These are phyloP conservation scores for Metarhizium brunneum DNA, from an alignment of 2,329 filamentous ascomycete genomes.

Conservation along the genomic window DNA sequence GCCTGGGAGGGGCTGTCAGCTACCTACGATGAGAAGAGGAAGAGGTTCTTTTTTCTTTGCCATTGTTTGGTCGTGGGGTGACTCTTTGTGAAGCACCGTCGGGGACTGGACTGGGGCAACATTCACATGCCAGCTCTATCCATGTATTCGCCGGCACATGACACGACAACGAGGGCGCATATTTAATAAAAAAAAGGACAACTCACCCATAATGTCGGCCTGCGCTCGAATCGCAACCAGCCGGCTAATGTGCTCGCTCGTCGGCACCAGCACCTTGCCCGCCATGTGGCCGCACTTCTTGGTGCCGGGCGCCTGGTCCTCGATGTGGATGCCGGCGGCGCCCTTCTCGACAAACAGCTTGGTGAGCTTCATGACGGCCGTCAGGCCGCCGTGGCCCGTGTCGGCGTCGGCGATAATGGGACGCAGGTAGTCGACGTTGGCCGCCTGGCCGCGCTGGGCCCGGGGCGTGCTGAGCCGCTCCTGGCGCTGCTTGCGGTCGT, in stretches of 20 bases:
- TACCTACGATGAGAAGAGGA: too few relatives aligned
- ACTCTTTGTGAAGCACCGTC: background rate
- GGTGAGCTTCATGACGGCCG: constrained; percentile 99
- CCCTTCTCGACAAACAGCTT: constrained; percentile 96
- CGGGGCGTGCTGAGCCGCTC: constrained; percentile 75
- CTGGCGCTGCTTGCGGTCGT: constrained; percentile 97
- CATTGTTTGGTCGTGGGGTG: too few relatives aligned
- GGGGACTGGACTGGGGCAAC: background rate
- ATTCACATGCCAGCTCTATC: background rate
- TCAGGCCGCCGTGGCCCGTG: constrained; percentile 92
- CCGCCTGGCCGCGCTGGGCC: constrained; percentile 59
- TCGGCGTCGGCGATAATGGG: constrained; percentile 96
- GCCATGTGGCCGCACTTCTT: constrained; percentile 99
- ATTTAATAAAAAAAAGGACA: background rate
- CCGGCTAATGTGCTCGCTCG: constrained; percentile 96
- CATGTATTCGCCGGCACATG: too few relatives aligned
- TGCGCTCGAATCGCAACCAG: constrained; percentile 94
- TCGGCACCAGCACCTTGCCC: constrained; percentile 93
- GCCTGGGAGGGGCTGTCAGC: constrained; percentile 32
- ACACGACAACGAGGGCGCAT: background rate
- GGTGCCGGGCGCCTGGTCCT: constrained; percentile 94
- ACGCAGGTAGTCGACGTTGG: constrained; percentile 86
- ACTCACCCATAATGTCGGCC: constrained; percentile 89
- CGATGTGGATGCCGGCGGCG: constrained; percentile 95
- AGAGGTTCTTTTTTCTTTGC: too few relatives aligned